Evolutionary conservation across 306 rosid species (phyloP).

Genomic region (Glycine tomentella): DNA sequence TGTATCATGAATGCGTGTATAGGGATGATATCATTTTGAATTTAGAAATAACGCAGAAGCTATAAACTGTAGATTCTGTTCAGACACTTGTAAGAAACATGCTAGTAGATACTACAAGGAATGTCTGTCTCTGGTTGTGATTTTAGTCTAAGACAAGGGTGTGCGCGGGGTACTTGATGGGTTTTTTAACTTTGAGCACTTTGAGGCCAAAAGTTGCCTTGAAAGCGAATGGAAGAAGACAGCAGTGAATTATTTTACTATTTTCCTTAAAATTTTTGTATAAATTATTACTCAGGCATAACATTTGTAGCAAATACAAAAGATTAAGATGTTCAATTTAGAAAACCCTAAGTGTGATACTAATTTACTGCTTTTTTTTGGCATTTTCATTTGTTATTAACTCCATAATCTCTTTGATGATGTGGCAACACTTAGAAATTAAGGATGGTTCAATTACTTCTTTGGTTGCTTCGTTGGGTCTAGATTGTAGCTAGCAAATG

Average conservation of each 20-base stretch:
- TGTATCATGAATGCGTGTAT: background rate
- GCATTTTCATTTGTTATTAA: background rate
- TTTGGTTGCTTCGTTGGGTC: conserved; percentile 17
- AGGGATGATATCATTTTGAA: background rate
- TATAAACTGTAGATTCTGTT: background rate
- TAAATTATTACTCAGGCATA: background rate
- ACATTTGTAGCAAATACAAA: background rate
- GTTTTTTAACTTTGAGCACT: background rate
- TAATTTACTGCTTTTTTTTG: background rate
- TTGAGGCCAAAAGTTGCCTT: background rate
- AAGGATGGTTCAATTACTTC: background rate
- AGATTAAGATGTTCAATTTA: background rate
- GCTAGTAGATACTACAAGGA: background rate
- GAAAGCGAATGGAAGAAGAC: background rate
- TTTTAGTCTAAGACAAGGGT: background rate
- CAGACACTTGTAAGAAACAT: background rate
- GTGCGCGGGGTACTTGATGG: too few relatives aligned
- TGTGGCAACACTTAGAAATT: background rate
- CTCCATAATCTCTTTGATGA: background rate
- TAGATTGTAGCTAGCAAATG: background rate
- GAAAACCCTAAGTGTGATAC: background rate
- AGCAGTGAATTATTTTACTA: background rate
- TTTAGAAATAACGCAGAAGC: background rate
- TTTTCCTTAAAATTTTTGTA: too few relatives aligned
- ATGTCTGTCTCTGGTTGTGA: background rate